A percentile compares a stretch with the other conserved stretches of the same genome.
Conservation (phyloP, 2,329 filamentous ascomycete species). For the Thyridium curvatum region DNA sequence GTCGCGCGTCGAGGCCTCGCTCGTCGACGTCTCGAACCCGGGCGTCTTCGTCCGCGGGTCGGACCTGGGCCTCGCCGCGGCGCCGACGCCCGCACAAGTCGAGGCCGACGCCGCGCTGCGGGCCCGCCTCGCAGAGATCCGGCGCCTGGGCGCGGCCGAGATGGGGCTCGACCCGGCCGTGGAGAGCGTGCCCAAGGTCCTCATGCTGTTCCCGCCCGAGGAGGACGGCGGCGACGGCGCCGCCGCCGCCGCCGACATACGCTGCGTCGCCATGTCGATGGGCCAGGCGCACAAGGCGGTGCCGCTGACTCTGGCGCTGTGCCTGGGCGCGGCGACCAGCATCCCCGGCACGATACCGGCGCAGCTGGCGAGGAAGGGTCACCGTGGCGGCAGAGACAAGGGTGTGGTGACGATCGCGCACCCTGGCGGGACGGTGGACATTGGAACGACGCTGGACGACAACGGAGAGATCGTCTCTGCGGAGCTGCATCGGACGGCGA, state of each 20-base stretch:
- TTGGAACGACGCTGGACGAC: constrained; percentile 30
- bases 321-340: constrained; percentile 29
- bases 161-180: constrained; percentile 32
- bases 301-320: constrained; percentile 32
- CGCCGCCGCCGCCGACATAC: constrained; percentile 24
- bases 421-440: constrained; percentile 38
- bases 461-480: constrained; percentile 35
- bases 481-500: constrained; percentile 38
- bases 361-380: constrained; percentile 14
- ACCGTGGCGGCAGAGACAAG: constrained; percentile 6
- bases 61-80: constrained; percentile 18
- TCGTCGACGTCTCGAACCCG: constrained; percentile 34
- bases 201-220: constrained; percentile 30
- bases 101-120: constrained; percentile 23
- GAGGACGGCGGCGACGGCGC: constrained; percentile 9
- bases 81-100: constrained; percentile 14
- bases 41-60: constrained; percentile 29
- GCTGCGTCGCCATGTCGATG: constrained; percentile 40
- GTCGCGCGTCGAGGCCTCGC: constrained; percentile 21
- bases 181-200: constrained; percentile 36
- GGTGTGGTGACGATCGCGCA: constrained; percentile 35
- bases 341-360: constrained; percentile 34
- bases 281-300: constrained; percentile 36
- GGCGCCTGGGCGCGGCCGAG: constrained; percentile 24
- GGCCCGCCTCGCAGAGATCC: constrained; percentile 25